A percentile compares a stretch with the other conserved stretches of the same genome.
Conservation (phyloP, 2,329 filamentous ascomycete species). For the Microsporum ferrugineum region DNA sequence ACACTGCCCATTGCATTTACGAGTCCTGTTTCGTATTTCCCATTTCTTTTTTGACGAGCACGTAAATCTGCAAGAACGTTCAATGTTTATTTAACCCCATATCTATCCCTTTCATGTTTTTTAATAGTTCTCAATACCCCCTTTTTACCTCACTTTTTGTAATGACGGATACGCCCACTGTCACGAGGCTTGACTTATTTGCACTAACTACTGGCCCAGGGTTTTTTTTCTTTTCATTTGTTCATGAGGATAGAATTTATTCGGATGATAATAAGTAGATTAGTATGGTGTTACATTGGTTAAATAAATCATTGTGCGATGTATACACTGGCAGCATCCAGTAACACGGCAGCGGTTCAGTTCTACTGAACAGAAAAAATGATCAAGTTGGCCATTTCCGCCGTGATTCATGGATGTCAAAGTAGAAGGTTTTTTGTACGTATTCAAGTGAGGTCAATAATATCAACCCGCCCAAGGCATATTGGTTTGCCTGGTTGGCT, state of each 20-base stretch:
- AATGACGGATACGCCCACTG: background rate
- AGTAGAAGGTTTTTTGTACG: no score
- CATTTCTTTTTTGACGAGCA: background rate
- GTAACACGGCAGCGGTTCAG: background rate
- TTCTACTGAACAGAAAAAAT: no score
- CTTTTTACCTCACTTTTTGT: background rate
- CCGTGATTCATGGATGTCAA: no score
- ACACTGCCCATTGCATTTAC: background rate
- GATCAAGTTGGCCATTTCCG: no score
- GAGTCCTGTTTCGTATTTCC: background rate
- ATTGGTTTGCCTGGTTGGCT: background rate
- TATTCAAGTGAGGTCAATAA: constrained; percentile 9
- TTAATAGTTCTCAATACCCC: background rate
- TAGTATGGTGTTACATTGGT: background rate
- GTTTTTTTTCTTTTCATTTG: background rate
- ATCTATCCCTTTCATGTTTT: background rate
- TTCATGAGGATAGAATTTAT: background rate
- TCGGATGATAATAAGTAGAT: background rate
- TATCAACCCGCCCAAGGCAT: constrained; percentile 1
- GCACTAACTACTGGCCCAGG: background rate
- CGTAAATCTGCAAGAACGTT: background rate
- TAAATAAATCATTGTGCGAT: background rate
- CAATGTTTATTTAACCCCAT: background rate
- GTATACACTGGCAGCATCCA: background rate
- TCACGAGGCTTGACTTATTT: background rate